These are phyloP conservation scores for Pseudogymnoascus sp. DNA, from an alignment of 2,329 filamentous ascomycete genomes.

Conservation along the genomic window DNA sequence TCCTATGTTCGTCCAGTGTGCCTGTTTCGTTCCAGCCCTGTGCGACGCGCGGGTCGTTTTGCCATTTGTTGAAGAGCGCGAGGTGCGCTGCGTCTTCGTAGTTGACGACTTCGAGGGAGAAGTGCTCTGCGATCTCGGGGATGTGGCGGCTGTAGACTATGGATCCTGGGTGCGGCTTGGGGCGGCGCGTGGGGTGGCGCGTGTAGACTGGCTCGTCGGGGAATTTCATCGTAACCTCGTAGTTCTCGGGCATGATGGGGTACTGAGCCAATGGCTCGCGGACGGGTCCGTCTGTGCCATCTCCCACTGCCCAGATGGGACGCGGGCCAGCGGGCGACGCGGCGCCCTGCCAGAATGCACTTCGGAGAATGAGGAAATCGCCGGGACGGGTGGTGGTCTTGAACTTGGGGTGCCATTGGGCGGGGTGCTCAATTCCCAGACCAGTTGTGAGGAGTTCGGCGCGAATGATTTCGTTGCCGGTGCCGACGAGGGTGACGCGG, in stretches of 20 bases:
- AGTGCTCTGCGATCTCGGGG: slow-evolving; percentile 65
- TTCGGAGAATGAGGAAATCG: slow-evolving; percentile 41
- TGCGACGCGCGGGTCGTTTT: slow-evolving; percentile 74
- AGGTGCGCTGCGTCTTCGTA: slow-evolving; percentile 56
- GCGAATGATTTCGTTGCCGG: slow-evolving; percentile 21
- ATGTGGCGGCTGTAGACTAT: slow-evolving; percentile 73
- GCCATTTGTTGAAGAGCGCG: slow-evolving; percentile 66
- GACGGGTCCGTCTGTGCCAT: slow-evolving; percentile 28
- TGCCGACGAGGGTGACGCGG: slow-evolving; percentile 27
- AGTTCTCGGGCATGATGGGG: slow-evolving; percentile 34
- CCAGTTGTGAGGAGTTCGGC: slow-evolving; percentile 26
- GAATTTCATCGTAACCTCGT: slow-evolving; percentile 33
- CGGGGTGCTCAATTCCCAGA: slow-evolving; percentile 17
- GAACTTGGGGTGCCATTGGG: slow-evolving; percentile 10
- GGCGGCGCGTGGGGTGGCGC: slow-evolving; percentile 61
- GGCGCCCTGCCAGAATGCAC: slow-evolving; percentile 62
- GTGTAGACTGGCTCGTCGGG: slow-evolving; percentile 35
- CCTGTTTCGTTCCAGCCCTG: slow-evolving; percentile 75
- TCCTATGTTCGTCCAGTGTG: slow-evolving; percentile 62
- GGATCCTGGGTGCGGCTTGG: slow-evolving; percentile 62
- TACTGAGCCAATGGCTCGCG: slow-evolving; percentile 26
- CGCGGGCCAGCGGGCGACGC: slow-evolving; percentile 58
- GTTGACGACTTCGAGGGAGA: slow-evolving; percentile 68
- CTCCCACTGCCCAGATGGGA: slow-evolving; percentile 42
- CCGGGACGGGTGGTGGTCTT: slow-evolving; percentile 15